These are phyloP conservation scores for Geopyxis carbonaria DNA, from an alignment of 495 filamentous ascomycete species.

Conservation along the genomic window DNA sequence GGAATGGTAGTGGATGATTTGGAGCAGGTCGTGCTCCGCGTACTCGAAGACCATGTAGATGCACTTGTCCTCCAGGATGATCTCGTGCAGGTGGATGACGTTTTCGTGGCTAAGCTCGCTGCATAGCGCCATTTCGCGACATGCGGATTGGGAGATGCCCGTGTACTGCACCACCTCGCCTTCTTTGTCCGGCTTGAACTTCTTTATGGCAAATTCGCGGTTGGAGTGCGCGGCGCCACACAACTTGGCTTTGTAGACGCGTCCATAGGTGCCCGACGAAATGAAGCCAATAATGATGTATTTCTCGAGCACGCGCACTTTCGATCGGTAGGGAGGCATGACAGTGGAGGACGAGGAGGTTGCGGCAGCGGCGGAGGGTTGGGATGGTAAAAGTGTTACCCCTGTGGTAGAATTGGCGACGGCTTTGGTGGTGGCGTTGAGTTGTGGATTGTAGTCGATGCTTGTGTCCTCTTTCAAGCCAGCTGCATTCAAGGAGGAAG, in stretches of 20 bases:
- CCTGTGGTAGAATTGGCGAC: no score
- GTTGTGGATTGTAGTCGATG: no score
- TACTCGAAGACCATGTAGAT: slow-evolving; percentile 99
- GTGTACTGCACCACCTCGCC: slow-evolving; percentile 88
- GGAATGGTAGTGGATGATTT: slow-evolving; percentile 96
- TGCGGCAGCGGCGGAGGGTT: no score
- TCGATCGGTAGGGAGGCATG: slow-evolving; percentile 54
- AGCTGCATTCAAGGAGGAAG: no score
- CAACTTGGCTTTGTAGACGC: slow-evolving; percentile 90
- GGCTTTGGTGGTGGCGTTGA: no score
- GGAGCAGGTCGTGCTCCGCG: slow-evolving; percentile 88
- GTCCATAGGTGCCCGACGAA: slow-evolving; percentile 94
- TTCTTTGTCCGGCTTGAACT: slow-evolving; percentile 99
- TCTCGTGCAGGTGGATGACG: slow-evolving; percentile 82
- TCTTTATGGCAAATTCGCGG: slow-evolving; percentile 89
- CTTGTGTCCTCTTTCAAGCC: no score
- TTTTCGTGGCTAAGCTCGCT: slow-evolving; percentile 80
- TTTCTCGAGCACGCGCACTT: slow-evolving; percentile 72
- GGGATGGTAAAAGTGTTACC: no score
- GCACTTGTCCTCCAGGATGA: slow-evolving; percentile 95
- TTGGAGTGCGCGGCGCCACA: slow-evolving; percentile 43
- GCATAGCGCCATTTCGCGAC: slow-evolving; percentile 97
- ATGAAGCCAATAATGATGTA: slow-evolving; percentile 98
- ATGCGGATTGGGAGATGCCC: slow-evolving; percentile 90
- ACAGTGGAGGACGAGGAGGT: no score